These are phyloP conservation scores for Tricholomella constricta DNA, from an alignment of 768 basidiomycete species.

Conservation along the genomic window DNA sequence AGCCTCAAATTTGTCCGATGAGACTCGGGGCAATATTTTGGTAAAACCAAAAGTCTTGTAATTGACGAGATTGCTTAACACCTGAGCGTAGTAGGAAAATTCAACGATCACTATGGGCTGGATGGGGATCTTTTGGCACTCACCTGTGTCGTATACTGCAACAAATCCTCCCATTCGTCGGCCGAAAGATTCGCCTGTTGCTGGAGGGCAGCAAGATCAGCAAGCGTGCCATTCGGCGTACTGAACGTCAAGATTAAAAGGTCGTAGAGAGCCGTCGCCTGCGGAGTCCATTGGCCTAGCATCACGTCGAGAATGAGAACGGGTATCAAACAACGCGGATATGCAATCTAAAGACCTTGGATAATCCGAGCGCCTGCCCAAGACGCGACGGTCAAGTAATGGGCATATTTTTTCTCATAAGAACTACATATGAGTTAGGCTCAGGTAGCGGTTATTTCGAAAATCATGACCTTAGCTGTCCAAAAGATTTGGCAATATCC, in stretches of 20 bases:
- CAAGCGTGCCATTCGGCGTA: slow-evolving; percentile 51
- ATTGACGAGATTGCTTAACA: slow-evolving; percentile 68
- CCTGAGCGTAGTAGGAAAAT: slow-evolving; percentile 32
- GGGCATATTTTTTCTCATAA: slow-evolving; percentile 78
- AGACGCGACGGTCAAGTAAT: slow-evolving; percentile 67
- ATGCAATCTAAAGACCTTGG: slow-evolving; percentile 41
- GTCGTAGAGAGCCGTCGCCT: slow-evolving; percentile 69
- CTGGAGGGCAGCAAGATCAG: slow-evolving; percentile 57
- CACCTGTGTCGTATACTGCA: slow-evolving; percentile 79
- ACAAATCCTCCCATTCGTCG: slow-evolving; percentile 66
- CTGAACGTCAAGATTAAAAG: slow-evolving; percentile 72
- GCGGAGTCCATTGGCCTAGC: slow-evolving; percentile 76
- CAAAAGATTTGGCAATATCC: slow-evolving; percentile 67
- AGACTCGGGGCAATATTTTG: slow-evolving; percentile 79
- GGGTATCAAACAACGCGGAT: not conserved
- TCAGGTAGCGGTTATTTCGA: not conserved
- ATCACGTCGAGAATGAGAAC: not conserved
- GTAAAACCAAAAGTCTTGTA: slow-evolving; percentile 84
- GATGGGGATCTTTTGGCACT: slow-evolving; percentile 13
- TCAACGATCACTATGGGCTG: not conserved
- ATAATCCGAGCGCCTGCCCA: slow-evolving; percentile 89
- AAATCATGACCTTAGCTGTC: slow-evolving; percentile 56
- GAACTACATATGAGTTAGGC: slow-evolving; percentile 41
- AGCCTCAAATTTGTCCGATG: slow-evolving; percentile 59
- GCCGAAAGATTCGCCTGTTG: slow-evolving; percentile 51